Evolutionary conservation across 371 early-diverging fungal species (phyloP).

Genomic region (Mucor indicus): DNA sequence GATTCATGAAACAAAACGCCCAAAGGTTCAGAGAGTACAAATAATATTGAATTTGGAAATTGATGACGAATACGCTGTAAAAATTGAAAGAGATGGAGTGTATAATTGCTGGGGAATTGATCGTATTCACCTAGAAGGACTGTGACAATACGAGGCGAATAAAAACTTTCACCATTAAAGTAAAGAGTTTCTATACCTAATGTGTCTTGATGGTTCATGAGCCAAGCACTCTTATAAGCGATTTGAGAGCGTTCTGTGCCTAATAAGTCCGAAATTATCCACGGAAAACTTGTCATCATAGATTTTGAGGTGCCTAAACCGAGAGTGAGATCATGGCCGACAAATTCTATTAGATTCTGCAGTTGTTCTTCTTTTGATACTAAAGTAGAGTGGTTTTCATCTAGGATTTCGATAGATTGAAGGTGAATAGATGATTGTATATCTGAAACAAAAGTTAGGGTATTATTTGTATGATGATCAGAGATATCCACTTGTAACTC

Average conservation of each 20-base stretch:
- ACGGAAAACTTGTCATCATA: constrained; percentile 34
- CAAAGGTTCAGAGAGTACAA: constrained; percentile 39
- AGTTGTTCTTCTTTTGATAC: constrained; percentile 1
- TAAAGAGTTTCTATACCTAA: constrained; percentile 35
- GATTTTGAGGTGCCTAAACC: constrained; percentile 25
- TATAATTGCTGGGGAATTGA: constrained; percentile 8
- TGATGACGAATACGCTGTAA: constrained; percentile 1
- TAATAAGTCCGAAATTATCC: constrained; percentile 28
- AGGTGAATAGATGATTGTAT: constrained; percentile 15
- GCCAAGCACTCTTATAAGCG: constrained; percentile 29
- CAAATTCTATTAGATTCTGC: constrained; percentile 28
- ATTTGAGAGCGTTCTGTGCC: constrained; percentile 29
- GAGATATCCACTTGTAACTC: constrained; percentile 8
- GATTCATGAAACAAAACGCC: constrained; percentile 36
- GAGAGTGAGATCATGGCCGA: constrained; percentile 39
- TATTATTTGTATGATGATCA: constrained; percentile 9
- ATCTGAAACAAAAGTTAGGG: background rate
- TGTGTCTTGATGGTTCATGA: no score
- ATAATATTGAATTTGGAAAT: constrained; percentile 14
- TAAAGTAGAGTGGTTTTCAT: constrained; percentile 7
- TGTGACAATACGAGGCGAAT: constrained; percentile 9
- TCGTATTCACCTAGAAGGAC: constrained; percentile 23
- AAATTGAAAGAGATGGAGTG: constrained; percentile 2
- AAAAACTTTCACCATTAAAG: constrained; percentile 19
- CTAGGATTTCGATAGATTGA: constrained; percentile 18